phyloP scores from a whole-genome alignment of 148 eudicot genomes.

The Diospyros lotus region DNA sequence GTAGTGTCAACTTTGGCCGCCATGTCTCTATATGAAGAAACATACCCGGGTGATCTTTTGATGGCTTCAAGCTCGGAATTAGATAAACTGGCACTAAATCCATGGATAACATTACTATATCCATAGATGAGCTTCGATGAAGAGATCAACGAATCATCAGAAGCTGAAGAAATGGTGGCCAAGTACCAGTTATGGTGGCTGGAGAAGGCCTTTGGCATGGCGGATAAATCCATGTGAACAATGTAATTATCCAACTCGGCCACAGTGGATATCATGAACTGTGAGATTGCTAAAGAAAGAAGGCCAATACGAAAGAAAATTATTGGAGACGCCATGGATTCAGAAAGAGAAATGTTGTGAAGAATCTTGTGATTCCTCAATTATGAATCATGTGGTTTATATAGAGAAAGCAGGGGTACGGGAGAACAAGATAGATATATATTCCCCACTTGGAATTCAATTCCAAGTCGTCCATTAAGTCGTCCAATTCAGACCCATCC shows the following conservation, averaged over 20 bases:
- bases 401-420: neutral
- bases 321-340: neutral
- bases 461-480: no score
- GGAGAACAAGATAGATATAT: no score
- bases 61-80: conserved; percentile 33
- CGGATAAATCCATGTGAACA: conserved; percentile 51
- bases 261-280: conserved; percentile 2
- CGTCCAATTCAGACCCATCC: no score
- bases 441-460: no score
- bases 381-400: neutral
- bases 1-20: conserved; percentile 47
- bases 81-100: conserved; percentile 50
- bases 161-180: conserved; percentile 29
- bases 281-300: conserved; percentile 1
- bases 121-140: conserved; percentile 29
- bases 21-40: conserved; percentile 29
- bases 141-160: neutral
- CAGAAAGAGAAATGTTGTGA: neutral
- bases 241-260: conserved; percentile 26
- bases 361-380: neutral
- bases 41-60: conserved; percentile 31
- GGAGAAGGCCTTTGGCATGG: conserved; percentile 47
- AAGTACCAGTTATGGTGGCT: conserved; percentile 51
- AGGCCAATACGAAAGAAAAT: neutral
- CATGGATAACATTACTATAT: conserved; percentile 46